Base-by-base conservation (phyloP, 2,329 filamentous ascomycete genomes). In the Diaporthe capsici region DNA sequence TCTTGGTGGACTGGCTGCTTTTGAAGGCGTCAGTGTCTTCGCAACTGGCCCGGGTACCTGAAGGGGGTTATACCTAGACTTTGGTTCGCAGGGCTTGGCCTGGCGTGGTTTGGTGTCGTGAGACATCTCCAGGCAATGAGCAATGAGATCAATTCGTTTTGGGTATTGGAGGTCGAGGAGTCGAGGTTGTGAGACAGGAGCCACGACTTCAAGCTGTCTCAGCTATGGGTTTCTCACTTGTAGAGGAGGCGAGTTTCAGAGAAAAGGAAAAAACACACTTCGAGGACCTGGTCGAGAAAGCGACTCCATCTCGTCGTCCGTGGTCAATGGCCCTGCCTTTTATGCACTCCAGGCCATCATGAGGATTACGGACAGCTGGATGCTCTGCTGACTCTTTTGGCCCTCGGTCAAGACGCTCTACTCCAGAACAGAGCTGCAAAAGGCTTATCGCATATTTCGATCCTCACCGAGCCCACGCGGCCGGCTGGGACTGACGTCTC, bases 371-470 rank as follows among this genome's bases (percentile, higher is more conserved):
- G 39, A 28, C 71, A 39, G 58, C 60, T 44, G 71, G 22, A 51
- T 63, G 61, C 34, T 53, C 58, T 63, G 71, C 61, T 61, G 58
- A 65, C 71, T 31, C 65, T 28, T 70, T 70, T 55, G 49, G 65
- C 22, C 47, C 47, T 70, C 65, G 58, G 61, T 73, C 58, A 55
- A 39, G 58, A 65, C 34, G 60, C n/a, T 65, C 71, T 63, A 65
- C 71, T 31, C 71, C 71, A 71, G 68, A 61, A 65, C 42, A 37
- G 71, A 65, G 71, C n/a, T 65, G 71, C 42, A 73, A 73, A 72
- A 73, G 71, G 71, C 71, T 73, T 37, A 73, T 73, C 71, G 71
- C 71, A 73, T 73, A 73, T 73, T 55, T 57, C 49, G 60, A 73
- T 57, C 37, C 71, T 73, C 58, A 73, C 71, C 58, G 47, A 53